phyloP scores from a whole-genome alignment of 441 rosid species.

The Erysimum cheiri region DNA sequence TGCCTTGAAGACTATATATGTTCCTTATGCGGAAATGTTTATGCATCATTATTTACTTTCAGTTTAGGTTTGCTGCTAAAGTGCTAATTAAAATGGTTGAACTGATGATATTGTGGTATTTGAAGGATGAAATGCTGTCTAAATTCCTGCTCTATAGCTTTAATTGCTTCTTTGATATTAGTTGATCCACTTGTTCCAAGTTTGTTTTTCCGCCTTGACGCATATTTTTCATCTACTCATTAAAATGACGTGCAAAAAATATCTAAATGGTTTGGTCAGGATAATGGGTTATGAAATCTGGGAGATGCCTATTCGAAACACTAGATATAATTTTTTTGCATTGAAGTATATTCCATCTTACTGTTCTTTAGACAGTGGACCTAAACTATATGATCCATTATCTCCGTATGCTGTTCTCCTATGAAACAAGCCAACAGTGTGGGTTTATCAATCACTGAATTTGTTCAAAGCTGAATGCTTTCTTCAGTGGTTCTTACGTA shows the following conservation, averaged over 20 bases:
- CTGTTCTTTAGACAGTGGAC: background rate
- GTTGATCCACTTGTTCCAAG: too few relatives aligned
- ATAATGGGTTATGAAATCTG: too few relatives aligned
- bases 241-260: background rate
- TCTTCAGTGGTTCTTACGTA: background rate
- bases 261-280: too few relatives aligned
- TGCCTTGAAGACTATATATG: background rate
- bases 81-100: constrained; percentile 1
- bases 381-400: background rate
- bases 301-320: too few relatives aligned
- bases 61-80: background rate
- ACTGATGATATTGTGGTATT: background rate
- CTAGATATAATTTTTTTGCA: too few relatives aligned
- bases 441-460: constrained; percentile 9
- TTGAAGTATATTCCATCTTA: too few relatives aligned
- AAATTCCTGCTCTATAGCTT: background rate
- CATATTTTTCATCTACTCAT: too few relatives aligned
- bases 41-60: background rate
- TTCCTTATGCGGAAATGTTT: background rate
- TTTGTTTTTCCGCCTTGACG: too few relatives aligned
- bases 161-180: background rate
- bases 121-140: constrained; percentile 6
- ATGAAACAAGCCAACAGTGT: background rate
- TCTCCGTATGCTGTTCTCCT: constrained; percentile 3
- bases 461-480: background rate